These are phyloP conservation scores for Skeletonema tropicum DNA, from an alignment of 108 stramenopile species.

Conservation along the genomic window DNA sequence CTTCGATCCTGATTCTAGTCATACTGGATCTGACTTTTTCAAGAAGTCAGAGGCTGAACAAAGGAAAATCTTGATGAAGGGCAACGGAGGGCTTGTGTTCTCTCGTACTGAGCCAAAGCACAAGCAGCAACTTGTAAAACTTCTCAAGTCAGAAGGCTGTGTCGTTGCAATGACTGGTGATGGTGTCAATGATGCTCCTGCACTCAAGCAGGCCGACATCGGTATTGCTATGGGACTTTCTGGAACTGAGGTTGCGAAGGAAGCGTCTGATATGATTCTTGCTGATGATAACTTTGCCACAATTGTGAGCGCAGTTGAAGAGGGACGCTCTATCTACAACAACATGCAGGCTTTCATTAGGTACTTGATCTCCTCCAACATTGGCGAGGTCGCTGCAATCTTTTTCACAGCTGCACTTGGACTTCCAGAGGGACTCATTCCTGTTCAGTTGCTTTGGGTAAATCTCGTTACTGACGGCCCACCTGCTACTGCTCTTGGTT, in stretches of 20 bases:
- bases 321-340: constrained; percentile 98
- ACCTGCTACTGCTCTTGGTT: constrained; percentile 97
- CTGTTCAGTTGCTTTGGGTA: constrained; percentile 99
- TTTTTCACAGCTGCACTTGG: constrained; percentile 94
- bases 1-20: constrained; percentile 36
- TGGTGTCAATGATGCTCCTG: constrained; percentile 96
- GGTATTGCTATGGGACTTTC: constrained; percentile 95
- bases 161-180: constrained; percentile 95
- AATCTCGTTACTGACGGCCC: constrained; percentile 99
- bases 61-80: constrained; percentile 30
- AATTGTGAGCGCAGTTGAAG: constrained; percentile 97
- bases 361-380: constrained; percentile 97
- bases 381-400: constrained; percentile 96
- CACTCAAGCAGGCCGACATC: constrained; percentile 91
- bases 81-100: constrained; percentile 60
- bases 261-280: constrained; percentile 98
- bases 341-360: constrained; percentile 99
- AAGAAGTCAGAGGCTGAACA: constrained; percentile 42
- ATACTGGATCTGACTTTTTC: constrained; percentile 56
- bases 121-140: constrained; percentile 82
- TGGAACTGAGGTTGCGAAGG: constrained; percentile 98
- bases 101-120: constrained; percentile 81
- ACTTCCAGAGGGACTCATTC: constrained; percentile 94
- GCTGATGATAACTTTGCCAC: constrained; percentile 99
- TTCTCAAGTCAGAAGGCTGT: constrained; percentile 71